Conservation (phyloP, 169 alveolate genomes). For the Amoebophrya sp. region DNA sequence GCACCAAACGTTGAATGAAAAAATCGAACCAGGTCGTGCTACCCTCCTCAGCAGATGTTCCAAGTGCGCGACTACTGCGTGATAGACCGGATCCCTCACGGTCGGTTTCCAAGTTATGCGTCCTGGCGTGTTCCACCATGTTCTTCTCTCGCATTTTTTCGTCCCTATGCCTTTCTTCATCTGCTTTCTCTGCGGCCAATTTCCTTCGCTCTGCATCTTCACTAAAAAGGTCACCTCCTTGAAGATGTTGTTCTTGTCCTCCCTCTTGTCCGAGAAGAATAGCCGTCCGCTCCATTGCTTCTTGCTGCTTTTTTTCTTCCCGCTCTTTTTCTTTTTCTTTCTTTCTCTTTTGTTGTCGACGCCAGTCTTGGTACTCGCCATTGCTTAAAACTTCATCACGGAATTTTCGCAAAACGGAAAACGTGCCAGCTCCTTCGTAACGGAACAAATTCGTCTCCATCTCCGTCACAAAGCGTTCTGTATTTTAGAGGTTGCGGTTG, state of each 20-base stretch:
- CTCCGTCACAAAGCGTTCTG: not conserved
- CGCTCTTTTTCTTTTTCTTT: not conserved
- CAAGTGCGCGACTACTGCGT: not conserved
- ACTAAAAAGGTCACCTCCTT: no score
- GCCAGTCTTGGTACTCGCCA: not conserved
- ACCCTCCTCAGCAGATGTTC: not conserved
- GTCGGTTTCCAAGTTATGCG: not conserved
- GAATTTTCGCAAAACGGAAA: not conserved
- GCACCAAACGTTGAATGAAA: not conserved
- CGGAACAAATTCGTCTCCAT: conserved; percentile 1
- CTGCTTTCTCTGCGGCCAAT: not conserved
- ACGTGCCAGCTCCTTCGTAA: not conserved
- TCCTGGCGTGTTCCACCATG: not conserved
- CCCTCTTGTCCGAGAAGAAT: no score
- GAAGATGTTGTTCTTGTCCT: no score
- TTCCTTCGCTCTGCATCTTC: no score
- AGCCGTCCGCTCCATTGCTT: no score
- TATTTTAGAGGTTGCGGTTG: no score
- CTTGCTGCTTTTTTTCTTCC: no score
- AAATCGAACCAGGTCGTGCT: not conserved
- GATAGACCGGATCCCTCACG: no score
- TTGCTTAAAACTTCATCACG: not conserved
- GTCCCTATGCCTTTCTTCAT: not conserved
- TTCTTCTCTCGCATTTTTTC: not conserved
- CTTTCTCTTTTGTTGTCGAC: not conserved